Evolutionary conservation across 176 grass and related monocot genomes (phyloP).

Genomic region (Bolboschoenus planiculmis): DNA sequence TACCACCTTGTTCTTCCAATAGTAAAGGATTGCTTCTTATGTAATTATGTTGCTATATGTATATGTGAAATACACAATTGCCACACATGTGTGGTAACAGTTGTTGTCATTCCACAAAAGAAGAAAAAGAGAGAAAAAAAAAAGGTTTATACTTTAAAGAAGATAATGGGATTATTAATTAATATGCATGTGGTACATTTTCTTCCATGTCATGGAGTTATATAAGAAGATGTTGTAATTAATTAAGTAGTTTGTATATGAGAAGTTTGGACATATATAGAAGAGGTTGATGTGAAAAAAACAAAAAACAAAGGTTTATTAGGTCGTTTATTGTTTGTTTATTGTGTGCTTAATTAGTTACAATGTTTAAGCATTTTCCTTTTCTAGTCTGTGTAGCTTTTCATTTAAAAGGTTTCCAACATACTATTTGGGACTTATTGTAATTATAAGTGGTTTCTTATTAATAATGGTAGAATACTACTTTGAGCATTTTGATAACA

Average conservation of each 20-base stretch:
- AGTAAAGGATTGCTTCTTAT: background rate
- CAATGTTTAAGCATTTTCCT: background rate
- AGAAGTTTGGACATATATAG: background rate
- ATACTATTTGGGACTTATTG: background rate
- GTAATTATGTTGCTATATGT: background rate
- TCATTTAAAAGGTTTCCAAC: background rate
- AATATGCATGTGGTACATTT: background rate
- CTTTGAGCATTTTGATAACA: background rate
- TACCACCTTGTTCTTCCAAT: background rate
- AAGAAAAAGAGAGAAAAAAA: background rate
- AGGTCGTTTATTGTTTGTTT: background rate
- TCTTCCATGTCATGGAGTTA: background rate
- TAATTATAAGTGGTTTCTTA: background rate
- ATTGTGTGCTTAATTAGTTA: background rate
- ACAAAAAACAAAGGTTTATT: background rate
- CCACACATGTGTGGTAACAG: background rate
- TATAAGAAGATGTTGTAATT: background rate
- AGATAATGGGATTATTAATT: background rate
- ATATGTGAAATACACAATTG: background rate
- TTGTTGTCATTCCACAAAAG: background rate
- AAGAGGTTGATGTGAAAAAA: conserved; percentile 1
- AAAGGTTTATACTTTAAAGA: background rate
- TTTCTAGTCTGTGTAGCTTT: background rate
- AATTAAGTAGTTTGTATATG: background rate
- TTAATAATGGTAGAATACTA: background rate